These are phyloP conservation scores for Diaporthe sp. DNA, from an alignment of 2,329 filamentous ascomycete species.

Conservation along the genomic window DNA sequence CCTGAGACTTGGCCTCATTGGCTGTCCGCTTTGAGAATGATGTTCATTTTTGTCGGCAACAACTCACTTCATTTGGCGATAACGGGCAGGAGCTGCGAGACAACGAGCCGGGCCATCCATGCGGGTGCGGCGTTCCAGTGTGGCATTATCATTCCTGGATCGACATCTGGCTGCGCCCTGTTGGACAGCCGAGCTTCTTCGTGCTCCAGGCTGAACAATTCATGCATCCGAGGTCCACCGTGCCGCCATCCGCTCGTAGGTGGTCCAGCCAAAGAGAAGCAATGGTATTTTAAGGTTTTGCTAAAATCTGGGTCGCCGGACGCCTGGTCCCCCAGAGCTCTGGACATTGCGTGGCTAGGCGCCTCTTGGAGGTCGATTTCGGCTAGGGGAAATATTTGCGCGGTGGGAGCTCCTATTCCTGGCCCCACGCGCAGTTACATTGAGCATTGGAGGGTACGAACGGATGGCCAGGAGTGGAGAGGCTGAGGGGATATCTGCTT, in stretches of 20 bases:
- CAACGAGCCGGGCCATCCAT: conserved; percentile 33
- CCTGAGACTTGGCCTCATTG: conserved; percentile 33
- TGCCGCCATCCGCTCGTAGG: conserved; percentile 21
- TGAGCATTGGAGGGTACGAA: not conserved
- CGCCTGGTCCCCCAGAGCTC: conserved; percentile 1
- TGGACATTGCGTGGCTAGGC: conserved; percentile 14
- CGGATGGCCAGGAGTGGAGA: not conserved
- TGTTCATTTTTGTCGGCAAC: conserved; percentile 24
- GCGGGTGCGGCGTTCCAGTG: conserved; percentile 28
- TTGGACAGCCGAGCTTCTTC: conserved; percentile 17
- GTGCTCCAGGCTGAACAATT: conserved; percentile 4
- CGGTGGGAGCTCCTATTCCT: conserved; percentile 17
- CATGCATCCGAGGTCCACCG: conserved; percentile 27
- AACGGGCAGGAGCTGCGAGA: conserved; percentile 16
- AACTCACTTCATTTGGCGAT: conserved; percentile 21
- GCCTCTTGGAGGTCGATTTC: conserved; percentile 10
- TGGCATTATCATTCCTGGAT: conserved; percentile 33
- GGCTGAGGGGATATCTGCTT: conserved; percentile 1
- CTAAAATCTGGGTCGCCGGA: conserved; percentile 22
- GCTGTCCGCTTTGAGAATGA: conserved; percentile 28
- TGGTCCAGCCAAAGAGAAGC: not conserved
- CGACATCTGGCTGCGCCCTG: conserved; percentile 24
- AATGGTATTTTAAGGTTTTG: conserved; percentile 36
- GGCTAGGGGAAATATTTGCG: not conserved
- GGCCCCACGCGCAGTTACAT: conserved; percentile 11